Evolutionary conservation across 805 yeast genomes (phyloP).

Genomic region (Debaryomyces prosopidis): DNA sequence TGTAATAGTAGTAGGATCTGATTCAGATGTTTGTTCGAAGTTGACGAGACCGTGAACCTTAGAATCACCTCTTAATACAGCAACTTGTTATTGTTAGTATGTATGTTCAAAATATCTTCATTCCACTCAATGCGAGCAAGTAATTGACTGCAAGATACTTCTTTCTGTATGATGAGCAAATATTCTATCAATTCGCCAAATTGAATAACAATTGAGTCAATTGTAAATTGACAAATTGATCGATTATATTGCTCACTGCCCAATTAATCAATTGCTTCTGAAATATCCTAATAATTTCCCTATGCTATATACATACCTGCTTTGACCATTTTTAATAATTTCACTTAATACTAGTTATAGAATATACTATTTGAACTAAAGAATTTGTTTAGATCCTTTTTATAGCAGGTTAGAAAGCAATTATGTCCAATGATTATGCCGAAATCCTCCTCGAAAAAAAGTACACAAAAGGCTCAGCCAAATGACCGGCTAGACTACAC

Average conservation of each 20-base stretch:
- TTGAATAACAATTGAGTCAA: neutral
- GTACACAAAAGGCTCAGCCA: too few relatives aligned
- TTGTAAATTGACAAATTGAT: neutral
- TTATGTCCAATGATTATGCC: conserved; percentile 1
- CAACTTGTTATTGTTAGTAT: conserved; percentile 54
- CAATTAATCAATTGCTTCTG: neutral
- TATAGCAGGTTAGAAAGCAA: conserved; percentile 8
- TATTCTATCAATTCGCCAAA: neutral
- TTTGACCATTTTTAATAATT: conserved; percentile 52
- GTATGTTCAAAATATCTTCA: neutral
- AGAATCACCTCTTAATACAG: conserved; percentile 94
- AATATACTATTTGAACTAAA: too few relatives aligned
- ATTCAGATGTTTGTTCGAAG: conserved; percentile 80
- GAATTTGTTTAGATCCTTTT: neutral
- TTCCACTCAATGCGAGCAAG: neutral
- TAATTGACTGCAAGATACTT: neutral
- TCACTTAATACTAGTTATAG: neutral
- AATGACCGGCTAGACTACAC: too few relatives aligned
- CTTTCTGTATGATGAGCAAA: neutral
- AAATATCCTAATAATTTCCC: neutral
- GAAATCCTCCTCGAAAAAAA: too few relatives aligned
- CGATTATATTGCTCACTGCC: neutral
- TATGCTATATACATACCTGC: conserved; percentile 53
- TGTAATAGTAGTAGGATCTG: conserved; percentile 79
- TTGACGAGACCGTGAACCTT: conserved; percentile 83